Base-by-base conservation (phyloP, 352 stramenopile genomes). In the Phytopythium aichiense region DNA sequence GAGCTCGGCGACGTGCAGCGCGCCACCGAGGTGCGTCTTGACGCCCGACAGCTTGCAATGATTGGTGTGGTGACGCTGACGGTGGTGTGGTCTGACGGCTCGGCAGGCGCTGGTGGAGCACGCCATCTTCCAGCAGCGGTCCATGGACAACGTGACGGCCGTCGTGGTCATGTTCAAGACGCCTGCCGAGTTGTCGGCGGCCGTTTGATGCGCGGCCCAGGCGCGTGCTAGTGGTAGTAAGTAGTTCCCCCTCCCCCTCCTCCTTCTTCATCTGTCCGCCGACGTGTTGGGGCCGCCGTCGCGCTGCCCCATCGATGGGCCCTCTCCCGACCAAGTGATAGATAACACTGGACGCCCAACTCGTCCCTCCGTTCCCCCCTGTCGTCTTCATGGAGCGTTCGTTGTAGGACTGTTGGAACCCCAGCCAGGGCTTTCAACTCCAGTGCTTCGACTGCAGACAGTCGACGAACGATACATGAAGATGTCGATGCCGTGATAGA, bases 141-240 rank as follows among this genome's bases (percentile, higher is more conserved):
- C 86, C 18, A 92, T 77, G 38, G 86, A 94, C 72, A 94, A 94
- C 60, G 86, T 94, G 62, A 94, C 86, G 9, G 87, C 81, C 37
- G 79, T 92, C 28, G 84, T 94, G 33, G 72, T 94, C 46, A 81
- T 94, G 79, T 91, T 94, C 59, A 89, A 92, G 67, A 72, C 89
- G 52, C 68, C 79, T 42, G 77, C 74, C 52, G 76, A 84, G 38
- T 67, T 91, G 37, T 66, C 72, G 56, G 65, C 52, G 33, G 49
- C 23, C n/a, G 46, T 61, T 43, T 61, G 42, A 60, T 46, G 40
- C 40, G 15, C 38, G 12, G 15, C 13, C 38, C 11, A 43, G 38
- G 15, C 38, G 38, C 38, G 40, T 15, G 13, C 40, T 46, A 49
- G 42, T 42, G 35, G 30, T 55, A 55, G 49, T 56, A 56, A 23